A percentile compares a stretch with the other conserved stretches of the same genome.
Evolutionary conservation across 768 basidiomycete species (phyloP).

Genomic region (Boletus reticuloceps): DNA sequence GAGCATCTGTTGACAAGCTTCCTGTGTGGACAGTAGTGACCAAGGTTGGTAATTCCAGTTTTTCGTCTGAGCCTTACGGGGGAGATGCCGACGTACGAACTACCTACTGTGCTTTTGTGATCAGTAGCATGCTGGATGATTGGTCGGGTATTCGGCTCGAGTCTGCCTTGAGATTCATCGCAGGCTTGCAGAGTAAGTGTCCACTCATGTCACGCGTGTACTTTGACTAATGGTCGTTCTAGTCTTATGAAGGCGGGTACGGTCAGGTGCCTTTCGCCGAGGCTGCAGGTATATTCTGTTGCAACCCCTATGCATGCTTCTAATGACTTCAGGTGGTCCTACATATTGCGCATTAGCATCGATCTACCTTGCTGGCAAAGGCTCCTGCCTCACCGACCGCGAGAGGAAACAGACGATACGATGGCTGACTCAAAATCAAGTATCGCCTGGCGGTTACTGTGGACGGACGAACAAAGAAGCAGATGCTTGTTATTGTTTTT

Average conservation of each 20-base stretch:
- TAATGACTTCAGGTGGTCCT: constrained; percentile 64
- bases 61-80: constrained; percentile 65
- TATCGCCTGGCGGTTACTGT: constrained; percentile 71
- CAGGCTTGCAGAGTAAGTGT: constrained; percentile 63
- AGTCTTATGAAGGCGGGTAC: constrained; percentile 95
- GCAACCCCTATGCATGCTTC: background rate
- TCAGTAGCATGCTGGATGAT: constrained; percentile 75
- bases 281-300: constrained; percentile 63
- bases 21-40: background rate
- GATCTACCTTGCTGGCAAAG: constrained; percentile 48
- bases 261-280: constrained; percentile 80
- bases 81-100: constrained; percentile 80
- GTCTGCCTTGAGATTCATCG: constrained; percentile 61
- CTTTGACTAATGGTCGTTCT: constrained; percentile 3
- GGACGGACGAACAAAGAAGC: constrained; percentile 85
- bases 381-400: constrained; percentile 22
- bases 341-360: constrained; percentile 90
- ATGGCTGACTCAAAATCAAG: constrained; percentile 76
- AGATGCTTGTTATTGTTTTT: constrained; percentile 97
- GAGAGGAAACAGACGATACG: constrained; percentile 58
- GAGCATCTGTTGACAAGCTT: constrained; percentile 9
- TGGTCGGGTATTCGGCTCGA: constrained; percentile 72
- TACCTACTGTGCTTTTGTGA: constrained; percentile 83
- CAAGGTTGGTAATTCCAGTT: constrained; percentile 41
- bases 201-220: background rate